Base-by-base conservation (phyloP, 164 flowering plant species). In the Liquidambar formosana region DNA sequence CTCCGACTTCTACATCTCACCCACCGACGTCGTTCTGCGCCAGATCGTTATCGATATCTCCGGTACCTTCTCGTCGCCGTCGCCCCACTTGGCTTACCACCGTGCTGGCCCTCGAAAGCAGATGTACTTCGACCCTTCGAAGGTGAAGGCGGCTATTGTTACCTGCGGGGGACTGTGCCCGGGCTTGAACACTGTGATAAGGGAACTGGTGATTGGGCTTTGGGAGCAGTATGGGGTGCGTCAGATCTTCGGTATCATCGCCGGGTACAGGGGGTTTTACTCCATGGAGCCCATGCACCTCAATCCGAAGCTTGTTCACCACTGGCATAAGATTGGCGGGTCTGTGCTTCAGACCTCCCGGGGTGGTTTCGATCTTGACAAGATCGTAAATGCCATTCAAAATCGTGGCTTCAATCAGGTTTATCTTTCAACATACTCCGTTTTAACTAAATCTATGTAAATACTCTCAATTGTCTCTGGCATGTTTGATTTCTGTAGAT, bases 81-180 rank as follows among this genome's bases (percentile, higher is more conserved):
- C 57, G 0, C 57, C 69, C 9, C 57, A 23, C 63, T 22, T 65
- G 5, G 88, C 90, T 38, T 92, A 90, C 80, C 89, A 74, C 73
- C 76, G 92, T 8, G 95, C 95, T 1, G 97, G 97, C 5, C 97
- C 97, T 0, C 85, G 96, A 26, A 61, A 76, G 70, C 48, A 51
- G n/a, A 68, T 90, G 48, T 76, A 65, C 75, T 90, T 87, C 77
- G 79, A 87, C 3, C 82, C 90, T 0, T 4, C 60, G 0, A 3
- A 51, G 0, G 81, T 79, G 21, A 71, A 74, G 25, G 96, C 88
- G 1, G 94, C 90, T 4, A 88, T 92, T 28, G 96, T 90, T 44
- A 90, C 93, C 5, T 92, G 97, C 61, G 97, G 94, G 0, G 97
- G 97, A 0, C 78, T 92, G 5, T 92, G 97, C 71, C 96, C 93